These are phyloP conservation scores for Fusarium xyrophilum DNA, from an alignment of 2,329 filamentous ascomycete species.

Conservation along the genomic window DNA sequence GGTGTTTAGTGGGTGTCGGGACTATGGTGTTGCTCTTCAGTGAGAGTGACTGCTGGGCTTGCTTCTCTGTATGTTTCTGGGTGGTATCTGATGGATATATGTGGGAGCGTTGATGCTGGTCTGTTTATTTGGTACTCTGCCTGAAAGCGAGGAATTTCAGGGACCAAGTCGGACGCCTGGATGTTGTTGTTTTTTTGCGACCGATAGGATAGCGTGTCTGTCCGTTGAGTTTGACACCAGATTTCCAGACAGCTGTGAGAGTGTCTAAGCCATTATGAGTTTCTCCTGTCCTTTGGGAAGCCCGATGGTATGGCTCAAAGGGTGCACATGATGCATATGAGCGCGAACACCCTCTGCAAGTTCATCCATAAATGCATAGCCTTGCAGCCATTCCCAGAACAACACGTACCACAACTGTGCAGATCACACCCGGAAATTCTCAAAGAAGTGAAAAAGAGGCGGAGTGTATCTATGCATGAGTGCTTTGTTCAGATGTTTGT, in stretches of 20 bases:
- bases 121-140: background rate
- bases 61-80: too few species aligned
- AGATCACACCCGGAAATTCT: accelerated
- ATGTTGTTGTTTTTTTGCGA: background rate
- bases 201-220: background rate
- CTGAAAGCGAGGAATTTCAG: background rate
- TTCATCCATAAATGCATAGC: accelerated
- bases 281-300: accelerated
- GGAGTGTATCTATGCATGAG: background rate
- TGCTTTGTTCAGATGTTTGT: background rate
- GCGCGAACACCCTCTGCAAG: background rate
- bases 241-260: accelerated
- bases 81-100: too few species aligned
- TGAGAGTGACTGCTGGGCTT: background rate
- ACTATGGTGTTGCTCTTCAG: background rate
- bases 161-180: too few species aligned
- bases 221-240: background rate
- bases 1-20: conserved; percentile 14
- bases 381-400: background rate
- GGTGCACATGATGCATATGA: too few species aligned
- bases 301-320: accelerated
- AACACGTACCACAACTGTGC: background rate
- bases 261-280: accelerated
- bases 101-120: background rate
- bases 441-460: background rate